Evolutionary conservation across 108 stramenopile genomes (phyloP).

Genomic region (Stephanodiscus triporus): DNA sequence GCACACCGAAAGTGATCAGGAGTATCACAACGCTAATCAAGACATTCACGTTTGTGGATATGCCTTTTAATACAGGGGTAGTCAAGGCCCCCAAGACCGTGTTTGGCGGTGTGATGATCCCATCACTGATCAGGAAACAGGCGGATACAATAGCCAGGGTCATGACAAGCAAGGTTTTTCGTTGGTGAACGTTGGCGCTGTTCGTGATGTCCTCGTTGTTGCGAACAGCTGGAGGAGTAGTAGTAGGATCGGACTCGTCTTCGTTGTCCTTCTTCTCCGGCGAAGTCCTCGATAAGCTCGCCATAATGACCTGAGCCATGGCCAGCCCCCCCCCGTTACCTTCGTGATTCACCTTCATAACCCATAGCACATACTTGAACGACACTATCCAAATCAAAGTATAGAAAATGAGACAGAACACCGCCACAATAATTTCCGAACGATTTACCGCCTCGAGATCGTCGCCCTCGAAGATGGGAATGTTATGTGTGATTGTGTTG

Average conservation of each 20-base stretch:
- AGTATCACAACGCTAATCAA: not conserved
- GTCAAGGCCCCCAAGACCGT: not conserved
- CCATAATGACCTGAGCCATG: conserved; percentile 8
- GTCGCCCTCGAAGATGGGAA: conserved; percentile 1
- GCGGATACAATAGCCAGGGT: not conserved
- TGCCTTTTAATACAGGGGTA: not conserved
- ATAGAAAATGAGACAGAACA: not conserved
- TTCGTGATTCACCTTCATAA: conserved; percentile 4
- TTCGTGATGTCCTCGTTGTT: not conserved
- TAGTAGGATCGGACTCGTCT: no score
- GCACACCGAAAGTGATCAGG: not conserved
- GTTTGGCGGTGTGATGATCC: not conserved
- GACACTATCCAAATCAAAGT: conserved; percentile 7
- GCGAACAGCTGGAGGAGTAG: no score
- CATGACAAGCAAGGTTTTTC: not conserved
- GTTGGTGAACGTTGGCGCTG: not conserved
- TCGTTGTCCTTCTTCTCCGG: no score
- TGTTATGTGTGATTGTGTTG: not conserved
- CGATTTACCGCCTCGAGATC: not conserved
- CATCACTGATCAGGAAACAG: not conserved
- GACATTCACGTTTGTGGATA: not conserved
- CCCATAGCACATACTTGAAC: conserved; percentile 1
- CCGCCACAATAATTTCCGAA: conserved; percentile 2
- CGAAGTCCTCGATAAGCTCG: not conserved
- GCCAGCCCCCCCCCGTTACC: not conserved